These are phyloP conservation scores for Omphalotus guepiniiformis DNA, from an alignment of 768 basidiomycete species.

Conservation along the genomic window DNA sequence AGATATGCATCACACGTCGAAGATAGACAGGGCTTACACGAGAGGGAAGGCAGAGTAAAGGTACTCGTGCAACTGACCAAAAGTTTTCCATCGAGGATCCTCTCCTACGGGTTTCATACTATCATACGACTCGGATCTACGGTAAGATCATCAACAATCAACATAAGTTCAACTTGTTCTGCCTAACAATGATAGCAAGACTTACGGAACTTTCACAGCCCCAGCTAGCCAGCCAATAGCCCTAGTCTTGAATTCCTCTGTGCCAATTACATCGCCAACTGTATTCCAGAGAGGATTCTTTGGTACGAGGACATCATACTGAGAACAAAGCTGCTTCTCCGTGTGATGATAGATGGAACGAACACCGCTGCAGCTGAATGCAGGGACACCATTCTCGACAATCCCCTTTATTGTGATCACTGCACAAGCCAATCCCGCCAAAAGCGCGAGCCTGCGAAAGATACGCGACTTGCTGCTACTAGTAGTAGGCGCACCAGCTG, in stretches of 20 bases:
- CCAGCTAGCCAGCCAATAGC: conserved; percentile 29
- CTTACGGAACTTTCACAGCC: conserved; percentile 29
- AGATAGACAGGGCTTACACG: conserved; percentile 4
- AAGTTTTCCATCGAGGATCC: conserved; percentile 21
- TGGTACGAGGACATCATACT: not conserved
- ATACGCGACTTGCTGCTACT: not conserved
- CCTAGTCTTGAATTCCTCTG: conserved; percentile 22
- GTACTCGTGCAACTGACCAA: conserved; percentile 11
- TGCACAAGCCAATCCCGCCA: not conserved
- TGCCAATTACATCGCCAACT: conserved; percentile 11
- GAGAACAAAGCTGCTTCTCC: not conserved
- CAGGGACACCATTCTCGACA: not conserved
- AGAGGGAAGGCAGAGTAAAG: conserved; percentile 10
- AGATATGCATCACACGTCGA: conserved; percentile 15
- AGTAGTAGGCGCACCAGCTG: not conserved
- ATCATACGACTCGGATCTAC: conserved; percentile 26
- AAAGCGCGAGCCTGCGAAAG: not conserved
- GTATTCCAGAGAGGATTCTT: conserved; percentile 1
- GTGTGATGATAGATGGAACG: not conserved
- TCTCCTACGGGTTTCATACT: conserved; percentile 21
- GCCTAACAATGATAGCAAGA: not conserved
- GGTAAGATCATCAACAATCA: not conserved
- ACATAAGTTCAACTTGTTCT: not conserved
- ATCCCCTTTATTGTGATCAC: not conserved
- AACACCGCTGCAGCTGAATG: not conserved